Base-by-base conservation (phyloP, 202 grass and related monocot species). In the Tripidium arundinaceum region DNA sequence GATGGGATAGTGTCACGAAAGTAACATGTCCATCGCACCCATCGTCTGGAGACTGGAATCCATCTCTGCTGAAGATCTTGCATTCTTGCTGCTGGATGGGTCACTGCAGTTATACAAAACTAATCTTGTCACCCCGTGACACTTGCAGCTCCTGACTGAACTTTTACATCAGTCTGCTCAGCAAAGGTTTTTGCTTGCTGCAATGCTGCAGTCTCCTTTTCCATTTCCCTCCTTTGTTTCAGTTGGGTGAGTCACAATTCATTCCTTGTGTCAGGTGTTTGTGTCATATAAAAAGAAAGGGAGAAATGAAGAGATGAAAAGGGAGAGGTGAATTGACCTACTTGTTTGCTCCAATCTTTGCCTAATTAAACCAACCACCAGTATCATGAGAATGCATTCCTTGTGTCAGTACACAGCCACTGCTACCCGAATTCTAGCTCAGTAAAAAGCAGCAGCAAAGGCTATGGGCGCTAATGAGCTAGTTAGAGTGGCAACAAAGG, bases 361-460 rank as follows among this genome's bases (percentile, higher is more conserved):
- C 49, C 21, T 74, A 60, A 75, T 80, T 59, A 26, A 40, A 52
- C 31, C 64, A 77, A 81, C 78, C 19, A 77, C 5, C 57, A 45
- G 33, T 80, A 80, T 74, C 47, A 78, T 65, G 46, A 82, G 36
- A 41, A 22, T 64, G 16, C 43, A 85, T 64, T 65, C 67, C 42
- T 47, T 64, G 37, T 27, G 62, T 74, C 59, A 73, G 34, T 26
- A 38, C 13, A 26, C 58, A 28, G 73, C 57, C 52, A 87, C 46
- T 73, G 49, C 18, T 29, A 61, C 38, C 74, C 72, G 29, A 78
- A 78, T 47, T 37, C 5, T 36, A 47, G 40, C 10, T 62, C 21
- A 38, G 55, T 78, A 16, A 47, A 38, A 78, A 58, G 2, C 19
- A 65, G 42, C 31, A 74, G 34, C 58, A 46, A 75, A 58, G 3